Evolutionary conservation across 2,329 filamentous ascomycete genomes (phyloP).

Genomic region (Xenoacremonium recifei): DNA sequence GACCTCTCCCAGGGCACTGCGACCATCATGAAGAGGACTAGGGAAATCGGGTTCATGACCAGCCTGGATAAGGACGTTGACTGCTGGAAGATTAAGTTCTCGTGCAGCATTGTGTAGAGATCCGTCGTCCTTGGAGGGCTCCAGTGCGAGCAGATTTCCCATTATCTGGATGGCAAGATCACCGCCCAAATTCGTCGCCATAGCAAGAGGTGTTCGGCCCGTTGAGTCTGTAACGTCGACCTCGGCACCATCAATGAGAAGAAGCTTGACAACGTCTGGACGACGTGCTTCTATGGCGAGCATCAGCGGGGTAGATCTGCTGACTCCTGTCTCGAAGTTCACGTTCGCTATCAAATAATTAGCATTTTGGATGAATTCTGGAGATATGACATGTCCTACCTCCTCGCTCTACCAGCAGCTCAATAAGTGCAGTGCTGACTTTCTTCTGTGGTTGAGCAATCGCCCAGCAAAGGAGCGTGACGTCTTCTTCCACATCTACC

Average conservation of each 20-base stretch:
- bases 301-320: conserved; percentile 57
- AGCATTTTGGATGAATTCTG: conserved; percentile 4
- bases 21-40: conserved; percentile 59
- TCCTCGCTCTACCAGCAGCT: conserved; percentile 50
- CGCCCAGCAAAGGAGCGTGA: conserved; percentile 60
- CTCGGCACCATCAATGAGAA: conserved; percentile 59
- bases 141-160: conserved; percentile 52
- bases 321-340: conserved; percentile 51
- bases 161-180: conserved; percentile 54
- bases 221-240: conserved; percentile 56
- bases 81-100: conserved; percentile 55
- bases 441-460: conserved; percentile 62
- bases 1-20: conserved; percentile 62
- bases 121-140: conserved; percentile 60
- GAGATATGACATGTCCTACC: conserved; percentile 27
- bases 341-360: conserved; percentile 46
- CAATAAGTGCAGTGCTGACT: conserved; percentile 57
- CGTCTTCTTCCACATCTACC: conserved; percentile 50
- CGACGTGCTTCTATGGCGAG: conserved; percentile 56
- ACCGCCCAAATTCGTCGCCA: conserved; percentile 56
- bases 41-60: conserved; percentile 66
- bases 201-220: conserved; percentile 58
- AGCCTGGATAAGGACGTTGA: conserved; percentile 55
- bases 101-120: conserved; percentile 65
- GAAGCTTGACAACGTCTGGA: conserved; percentile 54